Evolutionary conservation across 2,329 filamentous ascomycete species (phyloP).

Genomic region (Aspergillus puulaauensis): DNA sequence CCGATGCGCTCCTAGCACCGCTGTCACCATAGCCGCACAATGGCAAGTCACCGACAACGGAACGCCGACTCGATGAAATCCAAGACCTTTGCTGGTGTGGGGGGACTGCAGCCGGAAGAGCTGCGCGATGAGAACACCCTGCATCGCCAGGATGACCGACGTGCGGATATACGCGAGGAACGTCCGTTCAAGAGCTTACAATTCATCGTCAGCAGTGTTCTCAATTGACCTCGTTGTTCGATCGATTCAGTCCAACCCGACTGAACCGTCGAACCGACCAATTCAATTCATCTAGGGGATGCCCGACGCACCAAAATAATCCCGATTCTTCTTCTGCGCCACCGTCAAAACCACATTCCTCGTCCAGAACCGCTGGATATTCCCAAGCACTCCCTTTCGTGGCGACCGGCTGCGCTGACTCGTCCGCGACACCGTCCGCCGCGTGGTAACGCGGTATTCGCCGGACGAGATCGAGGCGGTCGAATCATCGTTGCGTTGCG

Average conservation of each 20-base stretch:
- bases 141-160: constrained; percentile 66
- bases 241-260: no score
- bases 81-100: constrained; percentile 41
- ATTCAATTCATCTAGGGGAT: not conserved
- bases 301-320: constrained; percentile 38
- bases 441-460: constrained; percentile 28
- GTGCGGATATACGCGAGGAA: constrained; percentile 73
- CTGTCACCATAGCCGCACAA: constrained; percentile 53
- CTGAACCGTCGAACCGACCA: not conserved
- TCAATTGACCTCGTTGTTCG: no score
- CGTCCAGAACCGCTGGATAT: constrained; percentile 78
- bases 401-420: constrained; percentile 12
- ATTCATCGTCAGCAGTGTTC: not conserved
- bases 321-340: constrained; percentile 41
- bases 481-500: constrained; percentile 26
- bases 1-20: constrained; percentile 56
- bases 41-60: constrained; percentile 53
- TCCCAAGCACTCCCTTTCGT: constrained; percentile 56
- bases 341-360: constrained; percentile 49
- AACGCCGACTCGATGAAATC: constrained; percentile 61
- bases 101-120: constrained; percentile 59
- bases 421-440: constrained; percentile 24
- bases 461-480: constrained; percentile 33
- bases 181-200: constrained; percentile 68
- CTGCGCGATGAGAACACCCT: constrained; percentile 65